Base-by-base conservation (phyloP, 345 rosid species). In the Brassica juncea region DNA sequence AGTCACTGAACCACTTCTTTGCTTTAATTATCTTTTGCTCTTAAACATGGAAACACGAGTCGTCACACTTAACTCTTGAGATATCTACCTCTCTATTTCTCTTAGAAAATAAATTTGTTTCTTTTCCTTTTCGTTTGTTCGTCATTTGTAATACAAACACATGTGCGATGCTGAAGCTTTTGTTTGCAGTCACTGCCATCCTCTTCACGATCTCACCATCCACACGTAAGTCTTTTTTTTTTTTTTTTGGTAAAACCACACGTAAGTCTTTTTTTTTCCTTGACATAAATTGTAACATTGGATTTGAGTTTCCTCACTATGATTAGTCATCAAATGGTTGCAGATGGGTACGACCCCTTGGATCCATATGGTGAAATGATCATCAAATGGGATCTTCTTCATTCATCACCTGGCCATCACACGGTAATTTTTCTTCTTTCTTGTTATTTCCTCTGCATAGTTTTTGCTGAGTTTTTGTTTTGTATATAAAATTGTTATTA, bases 341-440 rank as follows among this genome's bases (percentile, higher is more conserved):
- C 89, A 94, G 98, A 85, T 87, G 97, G 89, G 65, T 92, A 75
- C 85, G 98, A 94, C 86, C 87, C 96, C 5, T 35, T 92, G 84
- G 98, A 94, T 92, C 97, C 98, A 23, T 19, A 60, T 27, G 97
- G 86, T 47, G 88, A 87, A 70, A 78, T 94, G 37, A 89, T 90
- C 5, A 86, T 94, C 75, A 92, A 85, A 87, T 92, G 97, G 98
- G 97, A 94, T 82, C 87, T 94, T 25, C 35, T 88, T 76, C 84
- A 73, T 60, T 81, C 85, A 2, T 58, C 62, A 66, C 70, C 75
- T 14, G 87, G 60, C 32, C 11, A 55, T 6, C 82, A 80, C 72
- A 83, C 82, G 31, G 98, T 92, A 82, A 87, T 82, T 78, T 39
- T 39, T 37, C 10, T 31, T 59, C 57, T 27, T 39, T 11, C 0